phyloP scores from a whole-genome alignment of 306 rosid species.

The Vigna angularis region DNA sequence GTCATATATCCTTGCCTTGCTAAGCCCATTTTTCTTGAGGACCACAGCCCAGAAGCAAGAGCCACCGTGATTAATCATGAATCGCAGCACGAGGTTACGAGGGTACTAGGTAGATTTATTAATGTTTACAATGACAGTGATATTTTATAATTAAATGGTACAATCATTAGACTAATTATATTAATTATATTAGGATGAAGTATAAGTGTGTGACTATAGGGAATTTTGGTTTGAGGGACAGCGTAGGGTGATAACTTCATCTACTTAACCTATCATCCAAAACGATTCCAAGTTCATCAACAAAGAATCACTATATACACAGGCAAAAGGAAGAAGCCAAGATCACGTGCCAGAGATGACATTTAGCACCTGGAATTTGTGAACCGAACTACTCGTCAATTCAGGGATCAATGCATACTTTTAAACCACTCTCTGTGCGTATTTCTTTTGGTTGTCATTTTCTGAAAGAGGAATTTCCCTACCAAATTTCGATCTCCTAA shows the following conservation, averaged over 20 bases:
- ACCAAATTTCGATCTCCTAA: not conserved
- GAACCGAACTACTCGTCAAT: slow-evolving; percentile 37
- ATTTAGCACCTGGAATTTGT: slow-evolving; percentile 34
- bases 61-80: not conserved
- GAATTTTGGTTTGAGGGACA: slow-evolving; percentile 13
- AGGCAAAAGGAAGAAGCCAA: slow-evolving; percentile 49
- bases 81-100: not conserved
- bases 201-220: not conserved
- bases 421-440: slow-evolving; percentile 4
- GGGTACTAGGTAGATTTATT: no score
- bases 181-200: not conserved
- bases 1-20: not conserved
- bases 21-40: not conserved
- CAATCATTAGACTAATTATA: not conserved
- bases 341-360: slow-evolving; percentile 36
- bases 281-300: slow-evolving; percentile 25
- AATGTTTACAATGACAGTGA: no score
- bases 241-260: slow-evolving; percentile 21
- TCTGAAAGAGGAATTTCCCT: slow-evolving; percentile 8
- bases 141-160: no score
- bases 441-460: slow-evolving; percentile 38
- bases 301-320: not conserved
- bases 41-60: not conserved
- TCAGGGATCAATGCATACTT: slow-evolving; percentile 24
- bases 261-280: slow-evolving; percentile 40